Conservation (phyloP, 768 basidiomycete species). For the Boletus reticulatus region DNA sequence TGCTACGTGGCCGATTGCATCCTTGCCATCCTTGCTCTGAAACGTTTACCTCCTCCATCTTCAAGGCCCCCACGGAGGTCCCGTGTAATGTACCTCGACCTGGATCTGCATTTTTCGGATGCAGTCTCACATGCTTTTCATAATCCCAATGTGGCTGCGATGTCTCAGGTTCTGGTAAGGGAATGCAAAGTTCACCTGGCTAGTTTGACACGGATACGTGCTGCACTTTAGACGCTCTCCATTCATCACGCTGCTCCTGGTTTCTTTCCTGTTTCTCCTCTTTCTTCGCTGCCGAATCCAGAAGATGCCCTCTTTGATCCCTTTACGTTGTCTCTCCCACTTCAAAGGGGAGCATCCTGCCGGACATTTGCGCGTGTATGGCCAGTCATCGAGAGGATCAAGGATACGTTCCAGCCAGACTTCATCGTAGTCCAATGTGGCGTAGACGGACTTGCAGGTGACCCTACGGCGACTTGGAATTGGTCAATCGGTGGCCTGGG, state of each 20-base stretch:
- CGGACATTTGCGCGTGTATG: conserved; percentile 64
- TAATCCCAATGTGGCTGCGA: conserved; percentile 33
- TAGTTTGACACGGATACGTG: not conserved
- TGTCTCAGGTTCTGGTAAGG: conserved; percentile 49
- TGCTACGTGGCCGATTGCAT: conserved; percentile 94
- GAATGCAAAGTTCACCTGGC: not conserved
- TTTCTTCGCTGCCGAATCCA: conserved; percentile 44
- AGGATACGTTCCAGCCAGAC: conserved; percentile 65
- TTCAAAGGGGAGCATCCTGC: conserved; percentile 67
- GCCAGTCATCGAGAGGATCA: conserved; percentile 59
- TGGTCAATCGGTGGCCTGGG: conserved; percentile 61
- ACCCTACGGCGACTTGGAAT: conserved; percentile 74
- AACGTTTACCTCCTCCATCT: conserved; percentile 32
- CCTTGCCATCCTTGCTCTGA: conserved; percentile 74
- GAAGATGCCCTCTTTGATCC: conserved; percentile 43
- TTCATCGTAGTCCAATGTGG: conserved; percentile 85
- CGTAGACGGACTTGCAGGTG: conserved; percentile 81
- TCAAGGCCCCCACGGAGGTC: conserved; percentile 36
- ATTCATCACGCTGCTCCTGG: conserved; percentile 81
- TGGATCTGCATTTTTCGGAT: conserved; percentile 92
- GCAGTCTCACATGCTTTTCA: conserved; percentile 80
- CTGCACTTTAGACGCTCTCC: conserved; percentile 60
- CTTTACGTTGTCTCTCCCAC: conserved; percentile 77
- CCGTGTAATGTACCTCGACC: conserved; percentile 85
- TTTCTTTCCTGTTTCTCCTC: conserved; percentile 73